Conservation (phyloP, 305 asterid genomes). For the Solanum aculeatissimum region DNA sequence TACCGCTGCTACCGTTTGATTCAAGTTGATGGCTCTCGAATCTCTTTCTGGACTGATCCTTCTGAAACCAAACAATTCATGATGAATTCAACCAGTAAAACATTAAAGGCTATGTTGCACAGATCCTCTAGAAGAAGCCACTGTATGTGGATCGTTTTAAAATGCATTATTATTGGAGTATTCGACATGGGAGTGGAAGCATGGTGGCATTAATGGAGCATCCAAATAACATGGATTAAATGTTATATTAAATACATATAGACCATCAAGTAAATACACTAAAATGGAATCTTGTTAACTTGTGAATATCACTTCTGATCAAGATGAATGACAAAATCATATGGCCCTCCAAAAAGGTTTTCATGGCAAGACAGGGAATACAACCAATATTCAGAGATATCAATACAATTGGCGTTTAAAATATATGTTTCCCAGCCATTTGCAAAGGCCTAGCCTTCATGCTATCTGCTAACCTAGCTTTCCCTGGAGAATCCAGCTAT, state of each 20-base stretch:
- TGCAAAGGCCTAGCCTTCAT: background rate
- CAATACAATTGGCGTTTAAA: background rate
- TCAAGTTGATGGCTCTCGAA: constrained; percentile 55
- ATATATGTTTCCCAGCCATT: background rate
- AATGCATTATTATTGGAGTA: background rate
- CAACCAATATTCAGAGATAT: background rate
- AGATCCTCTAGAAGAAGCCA: background rate
- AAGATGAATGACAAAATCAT: background rate
- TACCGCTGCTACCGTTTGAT: constrained; percentile 60
- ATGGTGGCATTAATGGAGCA: background rate
- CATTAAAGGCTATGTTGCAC: background rate
- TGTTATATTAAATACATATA: background rate
- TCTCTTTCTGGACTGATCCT: constrained; percentile 56
- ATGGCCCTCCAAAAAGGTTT: background rate
- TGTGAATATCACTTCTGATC: background rate
- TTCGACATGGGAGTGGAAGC: background rate
- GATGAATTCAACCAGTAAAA: background rate
- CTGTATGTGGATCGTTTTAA: background rate
- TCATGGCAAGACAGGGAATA: background rate
- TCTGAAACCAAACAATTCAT: constrained; percentile 30
- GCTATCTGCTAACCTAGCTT: background rate
- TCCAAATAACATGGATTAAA: background rate
- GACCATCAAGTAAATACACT: background rate
- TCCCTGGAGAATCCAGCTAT: background rate
- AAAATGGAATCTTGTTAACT: background rate